These are phyloP conservation scores for Lagenidium giganteum DNA, from an alignment of 352 stramenopile genomes.

Conservation along the genomic window DNA sequence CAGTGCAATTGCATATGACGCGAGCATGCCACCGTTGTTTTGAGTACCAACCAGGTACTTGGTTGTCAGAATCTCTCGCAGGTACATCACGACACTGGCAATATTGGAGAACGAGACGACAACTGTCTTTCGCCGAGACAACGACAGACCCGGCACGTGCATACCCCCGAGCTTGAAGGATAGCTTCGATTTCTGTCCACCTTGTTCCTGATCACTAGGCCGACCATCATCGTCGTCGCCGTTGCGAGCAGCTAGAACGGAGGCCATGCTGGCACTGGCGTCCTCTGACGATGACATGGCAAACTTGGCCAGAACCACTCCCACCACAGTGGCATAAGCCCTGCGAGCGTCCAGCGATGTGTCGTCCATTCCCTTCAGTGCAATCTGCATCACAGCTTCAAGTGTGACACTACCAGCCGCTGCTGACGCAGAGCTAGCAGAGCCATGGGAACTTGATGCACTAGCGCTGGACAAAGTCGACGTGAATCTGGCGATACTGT, in stretches of 20 bases:
- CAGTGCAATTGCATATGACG: conserved; percentile 64
- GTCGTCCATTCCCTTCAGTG: no score
- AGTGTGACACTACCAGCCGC: not conserved
- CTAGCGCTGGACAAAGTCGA: no score
- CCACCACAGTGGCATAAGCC: no score
- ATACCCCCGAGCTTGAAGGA: conserved; percentile 16
- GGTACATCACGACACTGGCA: conserved; percentile 6
- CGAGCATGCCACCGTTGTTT: conserved; percentile 52
- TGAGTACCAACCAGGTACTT: no score
- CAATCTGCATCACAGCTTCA: no score
- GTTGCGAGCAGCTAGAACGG: conserved; percentile 10
- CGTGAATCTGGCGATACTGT: no score
- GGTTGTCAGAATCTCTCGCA: conserved; percentile 12
- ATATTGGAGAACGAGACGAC: conserved; percentile 5
- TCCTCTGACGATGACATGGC: not conserved
- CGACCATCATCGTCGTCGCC: conserved; percentile 22
- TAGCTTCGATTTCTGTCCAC: no score
- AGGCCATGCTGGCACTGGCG: no score
- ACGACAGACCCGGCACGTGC: no score
- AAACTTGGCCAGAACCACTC: no score
- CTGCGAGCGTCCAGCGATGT: no score
- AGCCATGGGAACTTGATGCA: conserved; percentile 4
- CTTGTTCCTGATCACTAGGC: not conserved
- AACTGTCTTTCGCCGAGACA: no score
- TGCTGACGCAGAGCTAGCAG: not conserved